Conservation (phyloP, 2,329 filamentous ascomycete genomes). For the Paecilomyces dactylethromorphus region DNA sequence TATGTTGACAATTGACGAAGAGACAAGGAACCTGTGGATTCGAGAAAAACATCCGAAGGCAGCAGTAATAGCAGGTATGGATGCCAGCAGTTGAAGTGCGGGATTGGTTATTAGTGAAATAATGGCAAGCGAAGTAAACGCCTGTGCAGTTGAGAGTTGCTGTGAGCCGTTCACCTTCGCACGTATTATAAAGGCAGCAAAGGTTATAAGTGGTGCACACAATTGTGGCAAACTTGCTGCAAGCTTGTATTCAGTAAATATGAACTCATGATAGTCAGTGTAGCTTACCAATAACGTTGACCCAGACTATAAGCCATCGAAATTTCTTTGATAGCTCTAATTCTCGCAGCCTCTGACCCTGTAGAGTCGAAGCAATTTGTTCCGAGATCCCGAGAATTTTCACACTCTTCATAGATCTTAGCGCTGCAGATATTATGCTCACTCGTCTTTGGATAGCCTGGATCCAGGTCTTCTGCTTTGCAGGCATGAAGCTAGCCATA, state of each 20-base stretch:
- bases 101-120: slow-evolving; percentile 8
- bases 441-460: slow-evolving; percentile 37
- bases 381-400: slow-evolving; percentile 31
- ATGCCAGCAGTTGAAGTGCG: slow-evolving; percentile 4
- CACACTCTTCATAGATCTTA: slow-evolving; percentile 36
- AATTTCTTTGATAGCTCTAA: slow-evolving; percentile 2
- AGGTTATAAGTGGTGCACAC: slow-evolving; percentile 5
- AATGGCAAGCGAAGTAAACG: slow-evolving; percentile 11
- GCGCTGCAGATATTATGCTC: slow-evolving; percentile 30
- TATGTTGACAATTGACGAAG: background rate
- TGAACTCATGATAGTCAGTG: background rate
- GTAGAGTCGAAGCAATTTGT: background rate
- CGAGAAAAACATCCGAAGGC: slow-evolving; percentile 3
- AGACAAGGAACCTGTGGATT: slow-evolving; percentile 3
- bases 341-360: background rate
- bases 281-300: slow-evolving; percentile 2
- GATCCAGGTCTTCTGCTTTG: slow-evolving; percentile 32
- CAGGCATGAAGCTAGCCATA: slow-evolving; percentile 12
- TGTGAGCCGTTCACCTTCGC: slow-evolving; percentile 1
- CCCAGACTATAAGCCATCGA: slow-evolving; percentile 1
- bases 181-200: slow-evolving; percentile 8
- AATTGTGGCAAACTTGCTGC: slow-evolving; percentile 3
- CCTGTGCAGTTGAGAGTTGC: slow-evolving; percentile 5
- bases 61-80: slow-evolving; percentile 4
- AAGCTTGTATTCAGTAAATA: background rate